phyloP scores from a whole-genome alignment of 345 rosid genomes.

The Eucalyptus shirleyi region DNA sequence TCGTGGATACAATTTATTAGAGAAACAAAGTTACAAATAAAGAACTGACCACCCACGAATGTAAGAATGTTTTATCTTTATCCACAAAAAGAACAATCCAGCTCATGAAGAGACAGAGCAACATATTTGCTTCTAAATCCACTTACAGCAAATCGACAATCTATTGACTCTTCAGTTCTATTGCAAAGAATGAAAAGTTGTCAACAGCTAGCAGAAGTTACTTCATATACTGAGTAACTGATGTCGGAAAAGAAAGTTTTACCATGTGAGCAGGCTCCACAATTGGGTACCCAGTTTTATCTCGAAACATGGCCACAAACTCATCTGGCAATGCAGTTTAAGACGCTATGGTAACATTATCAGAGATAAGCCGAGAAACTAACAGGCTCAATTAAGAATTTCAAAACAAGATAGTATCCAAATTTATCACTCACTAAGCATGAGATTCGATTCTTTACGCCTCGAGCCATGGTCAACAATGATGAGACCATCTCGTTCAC shows the following conservation, averaged over 20 bases:
- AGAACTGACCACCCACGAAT: neutral
- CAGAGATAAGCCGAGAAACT: neutral
- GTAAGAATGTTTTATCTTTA: neutral
- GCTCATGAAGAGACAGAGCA: neutral
- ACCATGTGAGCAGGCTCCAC: conserved; percentile 99
- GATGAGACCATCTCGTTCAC: conserved; percentile 60
- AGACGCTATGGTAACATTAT: neutral
- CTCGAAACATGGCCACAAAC: conserved; percentile 75
- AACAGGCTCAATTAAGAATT: neutral
- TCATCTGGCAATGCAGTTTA: conserved; percentile 47
- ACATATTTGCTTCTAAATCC: neutral
- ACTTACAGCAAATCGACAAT: neutral
- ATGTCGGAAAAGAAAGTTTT: neutral
- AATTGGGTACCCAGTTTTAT: conserved; percentile 53
- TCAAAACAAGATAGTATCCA: neutral
- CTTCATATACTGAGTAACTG: neutral
- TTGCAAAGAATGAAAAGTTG: neutral
- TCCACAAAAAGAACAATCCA: neutral
- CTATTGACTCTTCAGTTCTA: neutral
- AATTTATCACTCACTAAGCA: conserved; percentile 46
- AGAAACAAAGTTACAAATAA: neutral
- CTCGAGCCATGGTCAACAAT: conserved; percentile 96
- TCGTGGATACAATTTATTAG: neutral
- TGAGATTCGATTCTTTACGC: conserved; percentile 72
- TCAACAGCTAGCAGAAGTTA: neutral